Base-by-base conservation (phyloP, 495 filamentous ascomycete species). In the Annulohypoxylon stygium region DNA sequence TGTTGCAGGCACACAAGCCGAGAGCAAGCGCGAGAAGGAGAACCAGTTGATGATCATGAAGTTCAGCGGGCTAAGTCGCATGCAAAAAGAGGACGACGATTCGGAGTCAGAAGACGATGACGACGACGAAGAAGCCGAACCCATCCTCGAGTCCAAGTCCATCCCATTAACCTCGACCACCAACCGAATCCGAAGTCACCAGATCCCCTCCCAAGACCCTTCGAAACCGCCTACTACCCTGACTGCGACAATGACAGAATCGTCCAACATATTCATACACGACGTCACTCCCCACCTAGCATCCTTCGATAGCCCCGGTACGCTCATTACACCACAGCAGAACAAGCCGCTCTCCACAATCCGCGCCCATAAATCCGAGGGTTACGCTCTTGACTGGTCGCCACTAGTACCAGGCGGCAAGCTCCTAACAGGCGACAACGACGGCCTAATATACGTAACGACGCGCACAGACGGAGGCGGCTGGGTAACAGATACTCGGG, bases 31-130 rank as follows among this genome's bases (percentile, higher is more conserved):
- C 61, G 85, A 91, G 23, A 91, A 89, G 79, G 96, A 98, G 71
- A 99, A 99, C 78, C 90, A 97, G 78, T 78, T 99, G 72, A 89
- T 98, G 88, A 90, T 98, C 30, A 93, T 98, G 88, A 99, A 98
- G 83, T 88, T 99, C 78, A 97, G 93, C 73, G 91, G 93, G 4
- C 83, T 99, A 58, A 92, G 91, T 80, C 91, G 92, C 76, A 97
- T 94, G 91, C 91, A 96, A 69, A 86, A 86, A 70, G 89, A 78
- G 3, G 79, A 82, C 18, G 82, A 85, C n/a, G 87, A 86, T 18
- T 87, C 88, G 0, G 89, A 90, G 57, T 91, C 91, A 23, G 91
- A 93, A 7, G 91, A 93, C 23, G 90, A 90, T 48, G 90, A 92
- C 55, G 89, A 90, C 74, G 91, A 93, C 71, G 91, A 92, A 72